phyloP scores from a whole-genome alignment of 768 basidiomycete species.

The Rubroboletus satanas region DNA sequence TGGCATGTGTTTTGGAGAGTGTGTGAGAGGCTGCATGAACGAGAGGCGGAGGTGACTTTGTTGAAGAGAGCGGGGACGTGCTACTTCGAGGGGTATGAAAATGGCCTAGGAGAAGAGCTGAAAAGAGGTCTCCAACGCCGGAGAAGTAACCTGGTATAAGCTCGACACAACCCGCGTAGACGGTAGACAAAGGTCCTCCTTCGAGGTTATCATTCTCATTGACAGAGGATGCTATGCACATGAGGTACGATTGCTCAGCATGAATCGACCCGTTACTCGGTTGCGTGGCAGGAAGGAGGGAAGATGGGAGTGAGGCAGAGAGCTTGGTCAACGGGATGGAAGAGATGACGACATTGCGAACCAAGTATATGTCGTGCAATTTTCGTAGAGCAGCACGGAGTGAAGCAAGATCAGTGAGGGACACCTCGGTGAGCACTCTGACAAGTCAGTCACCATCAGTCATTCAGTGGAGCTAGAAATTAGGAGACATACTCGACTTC shows the following conservation, averaged over 20 bases:
- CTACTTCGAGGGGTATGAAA: constrained; percentile 40
- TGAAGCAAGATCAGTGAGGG: constrained; percentile 62
- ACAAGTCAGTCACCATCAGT: not conserved
- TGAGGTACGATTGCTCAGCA: constrained; percentile 47
- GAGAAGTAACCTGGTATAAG: constrained; percentile 89
- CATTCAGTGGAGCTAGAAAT: not conserved
- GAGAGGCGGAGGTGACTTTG: constrained; percentile 12
- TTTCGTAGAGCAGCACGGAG: constrained; percentile 64
- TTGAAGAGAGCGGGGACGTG: not conserved
- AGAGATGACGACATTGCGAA: constrained; percentile 88
- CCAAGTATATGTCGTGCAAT: constrained; percentile 70
- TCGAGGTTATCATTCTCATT: constrained; percentile 15
- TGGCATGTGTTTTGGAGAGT: constrained; percentile 69
- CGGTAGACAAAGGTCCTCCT: constrained; percentile 32
- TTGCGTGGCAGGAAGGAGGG: constrained; percentile 33
- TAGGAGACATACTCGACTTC: constrained; percentile 76
- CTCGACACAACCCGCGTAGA: constrained; percentile 72
- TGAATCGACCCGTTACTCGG: not conserved
- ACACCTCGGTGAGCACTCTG: constrained; percentile 72
- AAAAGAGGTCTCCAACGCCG: constrained; percentile 96
- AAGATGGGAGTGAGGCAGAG: constrained; percentile 45
- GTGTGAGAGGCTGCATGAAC: constrained; percentile 58
- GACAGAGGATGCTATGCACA: constrained; percentile 78
- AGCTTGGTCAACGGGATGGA: constrained; percentile 80
- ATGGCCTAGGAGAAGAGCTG: constrained; percentile 83